A percentile compares a stretch with the other conserved stretches of the same genome.
Conservation (phyloP, 2,329 filamentous ascomycete genomes). For the Penicillium sp. region DNA sequence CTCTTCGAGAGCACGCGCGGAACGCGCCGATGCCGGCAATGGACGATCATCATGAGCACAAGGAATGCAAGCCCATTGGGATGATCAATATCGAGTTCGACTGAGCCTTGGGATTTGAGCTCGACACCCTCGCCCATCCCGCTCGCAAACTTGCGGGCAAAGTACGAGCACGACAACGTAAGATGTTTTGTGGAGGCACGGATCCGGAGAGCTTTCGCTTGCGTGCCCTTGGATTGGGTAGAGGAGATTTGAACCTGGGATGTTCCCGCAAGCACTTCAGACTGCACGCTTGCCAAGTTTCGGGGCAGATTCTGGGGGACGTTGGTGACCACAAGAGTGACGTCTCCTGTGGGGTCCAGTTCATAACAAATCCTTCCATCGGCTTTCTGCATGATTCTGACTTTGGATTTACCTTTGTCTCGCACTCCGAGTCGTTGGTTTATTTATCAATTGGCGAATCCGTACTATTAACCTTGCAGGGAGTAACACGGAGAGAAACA, state of each 20-base stretch:
- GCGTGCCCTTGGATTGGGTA: too few species aligned
- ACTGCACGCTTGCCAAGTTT: too few species aligned
- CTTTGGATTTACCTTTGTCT: too few species aligned
- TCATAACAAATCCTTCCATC: neutral
- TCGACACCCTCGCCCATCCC: neutral
- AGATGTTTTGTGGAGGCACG: conserved; percentile 12
- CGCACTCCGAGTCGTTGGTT: too few species aligned
- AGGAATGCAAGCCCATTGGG: conserved; percentile 29
- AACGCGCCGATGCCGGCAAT: conserved; percentile 22
- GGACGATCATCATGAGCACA: conserved; percentile 26
- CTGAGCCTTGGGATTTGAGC: neutral
- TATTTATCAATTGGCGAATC: too few species aligned
- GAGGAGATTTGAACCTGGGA: too few species aligned
- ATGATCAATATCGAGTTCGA: conserved; percentile 6
- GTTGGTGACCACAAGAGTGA: conserved; percentile 4
- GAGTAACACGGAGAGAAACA: too few species aligned
- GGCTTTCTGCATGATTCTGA: too few species aligned
- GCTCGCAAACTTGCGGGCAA: conserved; percentile 1
- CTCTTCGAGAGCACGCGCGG: conserved; percentile 1
- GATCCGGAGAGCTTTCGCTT: neutral
- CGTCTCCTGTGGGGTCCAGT: conserved; percentile 59
- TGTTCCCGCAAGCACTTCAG: too few species aligned
- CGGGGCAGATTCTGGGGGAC: conserved; percentile 10
- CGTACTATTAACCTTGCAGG: too few species aligned
- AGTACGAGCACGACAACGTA: neutral